These are phyloP conservation scores for Lycium barbarum DNA, from an alignment of 257 asterid genomes.

Conservation along the genomic window DNA sequence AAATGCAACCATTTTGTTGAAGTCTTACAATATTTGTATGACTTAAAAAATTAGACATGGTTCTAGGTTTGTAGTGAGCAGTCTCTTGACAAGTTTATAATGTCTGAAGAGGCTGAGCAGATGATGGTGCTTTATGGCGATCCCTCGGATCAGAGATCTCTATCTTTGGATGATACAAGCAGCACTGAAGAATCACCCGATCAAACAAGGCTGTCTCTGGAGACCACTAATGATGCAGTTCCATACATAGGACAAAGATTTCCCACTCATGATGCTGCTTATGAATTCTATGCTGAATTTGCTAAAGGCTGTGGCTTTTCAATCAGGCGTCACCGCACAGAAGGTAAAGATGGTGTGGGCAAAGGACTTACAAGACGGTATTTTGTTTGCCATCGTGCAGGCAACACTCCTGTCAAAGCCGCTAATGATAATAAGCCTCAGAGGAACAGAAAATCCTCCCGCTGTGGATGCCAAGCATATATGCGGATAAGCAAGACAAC, in stretches of 20 bases:
- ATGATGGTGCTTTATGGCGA: constrained; percentile 85
- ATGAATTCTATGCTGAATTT: constrained; percentile 85
- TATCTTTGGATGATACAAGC: constrained; percentile 83
- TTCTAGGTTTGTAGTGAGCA: constrained; percentile 32
- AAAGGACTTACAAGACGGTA: constrained; percentile 97
- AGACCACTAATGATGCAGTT: constrained; percentile 56
- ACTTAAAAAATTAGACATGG: constrained; percentile 40
- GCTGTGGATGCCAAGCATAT: constrained; percentile 98
- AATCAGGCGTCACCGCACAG: constrained; percentile 92
- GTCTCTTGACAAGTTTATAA: constrained; percentile 39
- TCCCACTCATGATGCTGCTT: constrained; percentile 85
- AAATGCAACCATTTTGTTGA: background rate
- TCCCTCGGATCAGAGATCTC: constrained; percentile 83
- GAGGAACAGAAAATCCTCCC: constrained; percentile 88
- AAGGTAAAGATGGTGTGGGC: constrained; percentile 98
- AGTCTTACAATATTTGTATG: constrained; percentile 27
- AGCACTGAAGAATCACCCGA: constrained; percentile 92
- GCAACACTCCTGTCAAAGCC: constrained; percentile 83
- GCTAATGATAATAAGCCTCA: constrained; percentile 76
- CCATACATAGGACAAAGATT: constrained; percentile 93
- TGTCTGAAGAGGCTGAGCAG: constrained; percentile 81
- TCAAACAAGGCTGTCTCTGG: constrained; percentile 68
- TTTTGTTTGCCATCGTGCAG: constrained; percentile 98
- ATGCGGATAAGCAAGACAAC: constrained; percentile 91
- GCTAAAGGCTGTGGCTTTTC: constrained; percentile 92